Evolutionary conservation across 768 basidiomycete genomes (phyloP).

Genomic region (Suillus variegatus): DNA sequence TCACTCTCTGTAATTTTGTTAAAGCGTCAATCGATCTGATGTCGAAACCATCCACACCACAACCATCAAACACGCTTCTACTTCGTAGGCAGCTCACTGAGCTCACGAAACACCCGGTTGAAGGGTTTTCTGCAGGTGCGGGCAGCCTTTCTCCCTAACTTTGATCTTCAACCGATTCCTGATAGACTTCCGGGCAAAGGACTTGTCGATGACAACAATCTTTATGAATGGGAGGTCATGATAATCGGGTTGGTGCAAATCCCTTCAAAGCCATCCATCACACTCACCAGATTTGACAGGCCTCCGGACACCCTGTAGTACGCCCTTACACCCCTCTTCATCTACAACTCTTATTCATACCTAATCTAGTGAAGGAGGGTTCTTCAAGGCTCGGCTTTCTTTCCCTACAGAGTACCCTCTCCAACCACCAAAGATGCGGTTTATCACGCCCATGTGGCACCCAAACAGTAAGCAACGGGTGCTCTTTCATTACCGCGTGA

Average conservation of each 20-base stretch:
- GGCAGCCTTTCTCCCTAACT: conserved; percentile 25
- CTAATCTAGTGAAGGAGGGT: conserved; percentile 80
- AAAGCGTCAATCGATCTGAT: conserved; percentile 25
- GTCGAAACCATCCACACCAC: conserved; percentile 47
- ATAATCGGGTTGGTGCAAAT: conserved; percentile 76
- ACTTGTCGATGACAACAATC: conserved; percentile 91
- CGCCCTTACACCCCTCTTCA: conserved; percentile 23
- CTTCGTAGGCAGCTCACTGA: conserved; percentile 81
- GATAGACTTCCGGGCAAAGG: conserved; percentile 50
- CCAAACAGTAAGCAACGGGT: conserved; percentile 77
- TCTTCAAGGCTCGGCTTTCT: conserved; percentile 87
- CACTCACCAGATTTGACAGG: conserved; percentile 43
- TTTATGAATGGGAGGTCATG: conserved; percentile 96
- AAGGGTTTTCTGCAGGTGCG: conserved; percentile 94
- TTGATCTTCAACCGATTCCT: conserved; percentile 35
- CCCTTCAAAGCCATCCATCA: conserved; percentile 15
- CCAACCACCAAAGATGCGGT: conserved; percentile 93
- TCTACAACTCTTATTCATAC: conserved; percentile 9
- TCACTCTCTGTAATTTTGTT: not conserved
- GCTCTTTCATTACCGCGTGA: not conserved
- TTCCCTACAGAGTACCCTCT: conserved; percentile 93
- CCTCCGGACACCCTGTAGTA: conserved; percentile 94
- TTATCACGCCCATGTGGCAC: conserved; percentile 96
- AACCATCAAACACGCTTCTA: conserved; percentile 48
- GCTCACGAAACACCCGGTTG: conserved; percentile 89